A percentile compares a stretch with the other conserved stretches of the same genome.
These are phyloP conservation scores for Aspergillus sclerotiicarbonarius DNA, from an alignment of 495 filamentous ascomycete genomes.

Conservation along the genomic window DNA sequence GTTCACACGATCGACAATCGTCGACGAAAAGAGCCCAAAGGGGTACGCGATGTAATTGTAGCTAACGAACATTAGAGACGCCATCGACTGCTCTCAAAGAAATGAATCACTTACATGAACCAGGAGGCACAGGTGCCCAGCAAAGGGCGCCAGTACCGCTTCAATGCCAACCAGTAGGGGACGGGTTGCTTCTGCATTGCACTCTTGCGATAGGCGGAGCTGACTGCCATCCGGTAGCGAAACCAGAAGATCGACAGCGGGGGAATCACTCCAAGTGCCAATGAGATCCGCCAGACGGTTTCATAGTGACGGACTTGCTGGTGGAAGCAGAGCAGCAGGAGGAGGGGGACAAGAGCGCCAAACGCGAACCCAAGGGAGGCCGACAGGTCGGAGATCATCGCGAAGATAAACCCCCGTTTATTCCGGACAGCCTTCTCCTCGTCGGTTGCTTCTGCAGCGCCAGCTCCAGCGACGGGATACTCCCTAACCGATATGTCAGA, in stretches of 20 bases:
- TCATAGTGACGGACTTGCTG: slow-evolving; percentile 26
- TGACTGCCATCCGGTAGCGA: slow-evolving; percentile 42
- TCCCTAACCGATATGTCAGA: slow-evolving; percentile 16
- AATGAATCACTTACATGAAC: slow-evolving; percentile 29
- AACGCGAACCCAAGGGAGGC: slow-evolving; percentile 33
- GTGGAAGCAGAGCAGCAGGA: slow-evolving; percentile 29
- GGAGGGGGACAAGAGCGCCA: slow-evolving; percentile 30
- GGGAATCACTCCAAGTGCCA: slow-evolving; percentile 30
- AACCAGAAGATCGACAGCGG: slow-evolving; percentile 41
- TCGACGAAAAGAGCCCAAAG: slow-evolving; percentile 37
- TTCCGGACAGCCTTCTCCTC: slow-evolving; percentile 28
- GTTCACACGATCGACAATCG: slow-evolving; percentile 39
- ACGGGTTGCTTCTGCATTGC: slow-evolving; percentile 44
- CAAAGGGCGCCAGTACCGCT: slow-evolving; percentile 38
- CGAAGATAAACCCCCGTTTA: slow-evolving; percentile 35
- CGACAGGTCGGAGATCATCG: slow-evolving; percentile 36
- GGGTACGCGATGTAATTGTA: slow-evolving; percentile 45
- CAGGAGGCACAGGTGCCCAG: slow-evolving; percentile 33
- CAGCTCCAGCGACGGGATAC: slow-evolving; percentile 33
- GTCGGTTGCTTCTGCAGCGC: slow-evolving; percentile 36
- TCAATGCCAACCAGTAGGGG: slow-evolving; percentile 31
- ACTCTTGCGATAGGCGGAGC: slow-evolving; percentile 68
- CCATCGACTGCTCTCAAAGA: neutral
- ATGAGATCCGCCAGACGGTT: slow-evolving; percentile 33
- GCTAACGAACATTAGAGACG: neutral